phyloP scores from a whole-genome alignment of 129 eudicot genomes.

The Helianthus tuberosus region DNA sequence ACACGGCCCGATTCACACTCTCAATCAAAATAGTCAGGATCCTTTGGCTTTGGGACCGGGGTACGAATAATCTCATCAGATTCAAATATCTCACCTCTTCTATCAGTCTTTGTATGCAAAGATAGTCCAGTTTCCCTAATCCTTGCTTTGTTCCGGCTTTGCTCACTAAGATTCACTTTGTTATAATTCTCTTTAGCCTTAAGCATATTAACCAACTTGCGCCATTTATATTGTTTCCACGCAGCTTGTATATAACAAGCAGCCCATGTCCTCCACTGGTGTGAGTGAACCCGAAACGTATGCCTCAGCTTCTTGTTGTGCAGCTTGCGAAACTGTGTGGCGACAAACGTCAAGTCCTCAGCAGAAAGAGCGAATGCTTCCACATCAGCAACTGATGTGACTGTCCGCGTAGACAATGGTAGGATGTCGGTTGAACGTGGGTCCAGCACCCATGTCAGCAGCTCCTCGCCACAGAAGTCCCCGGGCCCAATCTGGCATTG shows the following conservation, averaged over 20 bases:
- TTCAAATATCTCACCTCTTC: slow-evolving; percentile 34
- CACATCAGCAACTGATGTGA: slow-evolving; percentile 60
- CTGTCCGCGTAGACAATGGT: slow-evolving; percentile 76
- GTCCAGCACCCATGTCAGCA: slow-evolving; percentile 73
- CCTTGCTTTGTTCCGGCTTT: slow-evolving; percentile 18
- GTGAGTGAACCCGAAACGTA: slow-evolving; percentile 69
- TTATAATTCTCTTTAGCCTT: slow-evolving; percentile 43
- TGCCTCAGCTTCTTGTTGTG: slow-evolving; percentile 74
- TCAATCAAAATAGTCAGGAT: slow-evolving; percentile 61
- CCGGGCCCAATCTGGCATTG: slow-evolving; percentile 62
- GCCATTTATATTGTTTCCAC: slow-evolving; percentile 58
- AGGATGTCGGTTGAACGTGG: slow-evolving; percentile 57
- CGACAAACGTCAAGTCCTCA: slow-evolving; percentile 67
- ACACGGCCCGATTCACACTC: slow-evolving; percentile 2
- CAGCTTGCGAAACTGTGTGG: slow-evolving; percentile 58
- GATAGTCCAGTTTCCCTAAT: slow-evolving; percentile 33
- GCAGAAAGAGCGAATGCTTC: slow-evolving; percentile 72
- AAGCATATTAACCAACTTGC: slow-evolving; percentile 44
- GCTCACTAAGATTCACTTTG: slow-evolving; percentile 23
- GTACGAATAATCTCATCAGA: slow-evolving; percentile 37
- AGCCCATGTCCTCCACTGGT: slow-evolving; percentile 94
- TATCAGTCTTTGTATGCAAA: slow-evolving; percentile 29
- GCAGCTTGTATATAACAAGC: slow-evolving; percentile 82
- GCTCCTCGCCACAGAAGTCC: slow-evolving; percentile 86
- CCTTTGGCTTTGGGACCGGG: slow-evolving; percentile 58